phyloP scores from a whole-genome alignment of 805 yeast genomes.

The Suhomyces sp. region DNA sequence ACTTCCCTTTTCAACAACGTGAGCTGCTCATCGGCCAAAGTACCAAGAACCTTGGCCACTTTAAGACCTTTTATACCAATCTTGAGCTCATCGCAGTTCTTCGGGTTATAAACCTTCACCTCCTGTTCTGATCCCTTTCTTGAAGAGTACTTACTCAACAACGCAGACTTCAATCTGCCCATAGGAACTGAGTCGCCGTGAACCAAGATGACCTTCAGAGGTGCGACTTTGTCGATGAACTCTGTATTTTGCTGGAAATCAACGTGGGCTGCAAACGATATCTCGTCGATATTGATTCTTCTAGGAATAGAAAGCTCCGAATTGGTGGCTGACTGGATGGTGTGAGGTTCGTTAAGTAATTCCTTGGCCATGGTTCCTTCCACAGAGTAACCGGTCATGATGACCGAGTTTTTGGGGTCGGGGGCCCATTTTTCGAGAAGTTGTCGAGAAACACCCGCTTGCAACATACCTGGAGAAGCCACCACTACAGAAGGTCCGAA shows the following conservation, averaged over 20 bases:
- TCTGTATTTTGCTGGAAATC: slow-evolving; percentile 91
- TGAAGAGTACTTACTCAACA: slow-evolving; percentile 78
- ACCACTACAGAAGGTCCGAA: slow-evolving; percentile 94
- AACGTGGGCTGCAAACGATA: slow-evolving; percentile 99
- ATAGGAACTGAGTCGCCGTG: slow-evolving; percentile 98
- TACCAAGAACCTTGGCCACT: slow-evolving; percentile 69
- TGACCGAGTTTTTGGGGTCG: slow-evolving; percentile 82
- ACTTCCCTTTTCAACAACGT: slow-evolving; percentile 45
- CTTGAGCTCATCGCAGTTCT: slow-evolving; percentile 77
- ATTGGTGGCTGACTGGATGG: slow-evolving; percentile 80
- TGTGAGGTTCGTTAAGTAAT: slow-evolving; percentile 80
- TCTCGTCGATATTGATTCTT: slow-evolving; percentile 82
- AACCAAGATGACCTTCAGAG: slow-evolving; percentile 82
- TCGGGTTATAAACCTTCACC: slow-evolving; percentile 87
- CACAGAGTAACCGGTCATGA: slow-evolving; percentile 94
- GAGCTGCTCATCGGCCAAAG: slow-evolving; percentile 46
- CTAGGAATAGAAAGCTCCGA: slow-evolving; percentile 86
- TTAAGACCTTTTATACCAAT: slow-evolving; percentile 80
- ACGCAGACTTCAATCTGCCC: slow-evolving; percentile 94
- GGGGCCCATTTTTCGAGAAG: slow-evolving; percentile 96
- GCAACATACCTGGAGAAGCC: slow-evolving; percentile 98
- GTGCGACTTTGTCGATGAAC: slow-evolving; percentile 84
- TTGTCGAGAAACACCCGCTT: slow-evolving; percentile 90
- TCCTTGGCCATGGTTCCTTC: slow-evolving; percentile 98
- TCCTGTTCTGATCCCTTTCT: slow-evolving; percentile 85